A percentile compares a stretch with the other conserved stretches of the same genome.
These are phyloP conservation scores for Aegilops bicornis DNA, from an alignment of 176 grass and related monocot species.

Conservation along the genomic window DNA sequence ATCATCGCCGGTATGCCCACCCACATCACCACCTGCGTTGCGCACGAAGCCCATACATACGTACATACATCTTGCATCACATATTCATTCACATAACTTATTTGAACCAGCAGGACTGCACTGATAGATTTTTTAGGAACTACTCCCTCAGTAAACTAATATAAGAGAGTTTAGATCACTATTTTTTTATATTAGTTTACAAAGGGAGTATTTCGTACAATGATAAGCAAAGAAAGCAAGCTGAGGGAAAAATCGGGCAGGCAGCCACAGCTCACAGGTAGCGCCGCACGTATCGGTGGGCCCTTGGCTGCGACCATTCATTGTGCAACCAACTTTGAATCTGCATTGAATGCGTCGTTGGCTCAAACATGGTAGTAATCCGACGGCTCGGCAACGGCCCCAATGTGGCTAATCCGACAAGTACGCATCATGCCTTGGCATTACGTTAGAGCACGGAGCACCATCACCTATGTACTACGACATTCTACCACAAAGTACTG, in stretches of 20 bases:
- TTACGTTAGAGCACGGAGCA: not conserved
- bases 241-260: not conserved
- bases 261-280: no score
- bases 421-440: not conserved
- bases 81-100: not conserved
- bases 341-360: conserved; percentile 1
- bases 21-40: conserved; percentile 64
- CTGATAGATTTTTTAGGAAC: not conserved
- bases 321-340: not conserved
- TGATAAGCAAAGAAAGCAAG: not conserved
- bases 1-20: conserved; percentile 71
- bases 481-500: not conserved
- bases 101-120: not conserved
- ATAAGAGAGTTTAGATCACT: no score
- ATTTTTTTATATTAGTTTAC: no score
- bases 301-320: not conserved
- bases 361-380: not conserved
- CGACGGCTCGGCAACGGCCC: not conserved
- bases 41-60: no score
- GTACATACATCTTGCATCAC: not conserved
- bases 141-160: no score
- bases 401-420: not conserved
- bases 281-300: not conserved
- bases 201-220: no score
- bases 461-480: not conserved